Base-by-base conservation (phyloP, 2,329 filamentous ascomycete species). In the Aspergillus viridinutans region DNA sequence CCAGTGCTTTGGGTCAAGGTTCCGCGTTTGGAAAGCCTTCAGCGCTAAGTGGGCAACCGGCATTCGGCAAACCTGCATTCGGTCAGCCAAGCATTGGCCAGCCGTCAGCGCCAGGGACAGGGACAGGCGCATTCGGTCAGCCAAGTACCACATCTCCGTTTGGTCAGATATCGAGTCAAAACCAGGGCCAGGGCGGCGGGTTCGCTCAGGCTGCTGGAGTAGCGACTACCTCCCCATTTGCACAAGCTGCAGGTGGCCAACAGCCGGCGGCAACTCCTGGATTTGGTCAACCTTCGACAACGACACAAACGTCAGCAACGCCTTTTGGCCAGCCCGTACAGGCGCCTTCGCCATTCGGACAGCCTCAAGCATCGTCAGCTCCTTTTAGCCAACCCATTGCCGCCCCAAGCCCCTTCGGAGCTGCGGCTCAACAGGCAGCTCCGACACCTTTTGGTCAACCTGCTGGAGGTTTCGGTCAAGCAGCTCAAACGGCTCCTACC, bases 61-160 rank as follows among this genome's bases (percentile, higher is more conserved):
- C 56, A 32, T 66, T 72, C 64, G 59, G 61, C 65, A 61, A 81
- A 74, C 65, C 72, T 25, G 58, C 82, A 1, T 84, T 84, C 63
- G 76, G 72, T 21, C 65, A 69, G 50, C 58, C 68, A 14, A 58
- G 64, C 9, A 67, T 74, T 32, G 65, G 71, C 32, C 69, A 70
- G 50, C 62, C 66, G 25, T 58, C 67, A 26, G 54, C 62, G 4
- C 58, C 64, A 17, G 67, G 64, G 55, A 55, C 58, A 2, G 61
- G 66, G 32, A 38, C 32, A 38, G 32, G 32, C 12, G 63, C 66
- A 21, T 74, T 79, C 54, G 75, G 74, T 38, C 70, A 75, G 35
- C 71, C 74, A 38, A 65, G 60, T 45, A 61, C 65, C 49, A 61
- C 67, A 7, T 70, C 74, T 40, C 69, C 74, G 2, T 84, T 85